These are phyloP conservation scores for Zygoascus tannicola DNA, from an alignment of 805 yeast species.

Conservation along the genomic window DNA sequence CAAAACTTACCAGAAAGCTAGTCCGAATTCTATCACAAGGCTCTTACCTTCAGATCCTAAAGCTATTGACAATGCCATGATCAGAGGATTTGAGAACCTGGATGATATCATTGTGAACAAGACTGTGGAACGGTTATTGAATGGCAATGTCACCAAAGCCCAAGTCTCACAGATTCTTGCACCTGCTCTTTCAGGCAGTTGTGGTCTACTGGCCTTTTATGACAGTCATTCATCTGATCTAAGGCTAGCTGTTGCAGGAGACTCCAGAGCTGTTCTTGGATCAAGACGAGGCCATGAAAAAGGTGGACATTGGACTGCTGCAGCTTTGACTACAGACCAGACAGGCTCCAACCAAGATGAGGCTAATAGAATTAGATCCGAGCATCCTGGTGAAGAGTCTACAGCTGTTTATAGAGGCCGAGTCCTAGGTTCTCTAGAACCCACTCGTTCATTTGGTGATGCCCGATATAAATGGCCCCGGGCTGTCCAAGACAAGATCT, in stretches of 20 bases:
- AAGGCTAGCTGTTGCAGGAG: slow-evolving; percentile 93
- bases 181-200: slow-evolving; percentile 94
- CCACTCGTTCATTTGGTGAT: slow-evolving; percentile 95
- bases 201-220: slow-evolving; percentile 81
- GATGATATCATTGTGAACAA: slow-evolving; percentile 82
- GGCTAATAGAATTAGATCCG: slow-evolving; percentile 68
- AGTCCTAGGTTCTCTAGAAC: slow-evolving; percentile 87
- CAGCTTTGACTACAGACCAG: slow-evolving; percentile 80
- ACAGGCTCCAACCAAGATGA: slow-evolving; percentile 89
- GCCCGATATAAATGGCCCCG: slow-evolving; percentile 82
- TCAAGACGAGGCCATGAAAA: slow-evolving; percentile 34
- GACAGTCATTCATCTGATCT: slow-evolving; percentile 64
- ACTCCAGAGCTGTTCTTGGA: slow-evolving; percentile 86
- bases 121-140: slow-evolving; percentile 57
- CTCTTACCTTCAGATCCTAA: slow-evolving; percentile 57
- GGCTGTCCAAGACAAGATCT: slow-evolving; percentile 62
- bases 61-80: slow-evolving; percentile 65
- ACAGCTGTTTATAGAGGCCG: slow-evolving; percentile 79
- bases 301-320: slow-evolving; percentile 74
- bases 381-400: slow-evolving; percentile 81
- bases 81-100: slow-evolving; percentile 66
- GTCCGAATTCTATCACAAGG: slow-evolving; percentile 36
- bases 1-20: slow-evolving; percentile 43
- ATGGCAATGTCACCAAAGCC: slow-evolving; percentile 48
- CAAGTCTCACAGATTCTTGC: slow-evolving; percentile 63